Base-by-base conservation (phyloP, 2,329 filamentous ascomycete genomes). In the Camillea tinctor region DNA sequence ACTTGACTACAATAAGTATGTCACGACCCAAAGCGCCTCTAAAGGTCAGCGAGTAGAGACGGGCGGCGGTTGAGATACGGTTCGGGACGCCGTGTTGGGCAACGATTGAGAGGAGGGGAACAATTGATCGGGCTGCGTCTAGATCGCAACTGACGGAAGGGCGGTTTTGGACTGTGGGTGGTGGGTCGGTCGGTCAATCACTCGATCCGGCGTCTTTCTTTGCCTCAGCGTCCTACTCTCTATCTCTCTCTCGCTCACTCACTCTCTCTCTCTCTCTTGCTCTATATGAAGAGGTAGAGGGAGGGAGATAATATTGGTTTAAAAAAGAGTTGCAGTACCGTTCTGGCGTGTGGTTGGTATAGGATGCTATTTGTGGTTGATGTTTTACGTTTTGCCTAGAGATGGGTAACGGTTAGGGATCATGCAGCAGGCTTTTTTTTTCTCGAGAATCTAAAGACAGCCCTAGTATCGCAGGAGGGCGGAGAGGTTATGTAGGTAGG, bases 41-140 rank as follows among this genome's bases (percentile, higher is more conserved):
- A 59, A 52, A 61, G 60, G 69, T 71, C 68, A 72, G 62, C 66
- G 68, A 64, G 59, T 59, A 67, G 62, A 65, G 61, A 66, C 60
- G 57, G 60, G 55, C 54, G 58, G 55, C 57, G 59, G 64, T 60
- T 63, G 63, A 63, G 57, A 63, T 63, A 61, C 59, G 60, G 61
- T 66, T 67, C 63, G 62, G 60, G 58, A 66, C 65, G 69, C 69
- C 70, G 70, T 72, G 65, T 68, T 72, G 70, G 69, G 69, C 69
- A 66, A 71, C 66, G 66, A 62, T 59, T 65, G 60, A 63, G 57
- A 57, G 52, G 49, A 44, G 55, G 62, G 55, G 50, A 60, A 30
- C 26, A 30, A 57, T 67, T 53, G 55, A 55, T 62, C 59, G 59
- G 54, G 57, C 58, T 60, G 58, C 48, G 58, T 60, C 24, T 59